Evolutionary conservation across 345 rosid species (phyloP), one percentile per base, ranked within the genome.

Genomic region (Eucalyptus pauciflora): DNA sequence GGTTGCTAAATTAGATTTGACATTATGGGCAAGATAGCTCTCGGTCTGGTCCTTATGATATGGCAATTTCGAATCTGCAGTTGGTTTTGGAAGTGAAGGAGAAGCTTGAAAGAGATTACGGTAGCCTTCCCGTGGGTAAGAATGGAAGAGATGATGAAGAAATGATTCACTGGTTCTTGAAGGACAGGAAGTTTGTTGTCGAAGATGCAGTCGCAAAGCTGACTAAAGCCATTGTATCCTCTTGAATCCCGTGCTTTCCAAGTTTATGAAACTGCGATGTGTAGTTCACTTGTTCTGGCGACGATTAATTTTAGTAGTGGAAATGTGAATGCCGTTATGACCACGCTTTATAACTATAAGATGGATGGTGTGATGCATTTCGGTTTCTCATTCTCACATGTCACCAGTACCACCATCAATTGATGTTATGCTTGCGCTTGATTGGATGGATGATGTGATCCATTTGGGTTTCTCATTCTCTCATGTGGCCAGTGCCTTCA

Each of bases 61-160:
- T 20, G 85, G 48, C 85, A 41, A 41, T 37, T 41, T 43, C 24
- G 85, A 76, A 76, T 90, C 71, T 91, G 93, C 94, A 97, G 97
- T 91, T 96, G 90, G 97, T 95, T 92, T 87, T 93, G 90, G 96
- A 98, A 94, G 98, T 96, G 3, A 96, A 95, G 90, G 86, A 94
- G 91, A 93, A 91, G 91, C 98, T 97, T 90, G 94, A 91, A 49
- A 96, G 91, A 88, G 95, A 95, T 51, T 88, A 94, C 86, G 33
- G n/a, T 67, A 89, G 92, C 92, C 98, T 98, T 31, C 96, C 97
- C 3, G 87, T 94, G 29, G 99, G 99, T 20, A 95, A 92, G 92
- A 90, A 96, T 91, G 99, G 98, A 87, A 94, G 99, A 94, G 97
- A 97, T 88, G 99, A 97, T 92, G 99, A 97, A 88, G 97, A 95